Evolutionary conservation across 2,329 filamentous ascomycete species (phyloP).

Genomic region (Cladosporium velox): DNA sequence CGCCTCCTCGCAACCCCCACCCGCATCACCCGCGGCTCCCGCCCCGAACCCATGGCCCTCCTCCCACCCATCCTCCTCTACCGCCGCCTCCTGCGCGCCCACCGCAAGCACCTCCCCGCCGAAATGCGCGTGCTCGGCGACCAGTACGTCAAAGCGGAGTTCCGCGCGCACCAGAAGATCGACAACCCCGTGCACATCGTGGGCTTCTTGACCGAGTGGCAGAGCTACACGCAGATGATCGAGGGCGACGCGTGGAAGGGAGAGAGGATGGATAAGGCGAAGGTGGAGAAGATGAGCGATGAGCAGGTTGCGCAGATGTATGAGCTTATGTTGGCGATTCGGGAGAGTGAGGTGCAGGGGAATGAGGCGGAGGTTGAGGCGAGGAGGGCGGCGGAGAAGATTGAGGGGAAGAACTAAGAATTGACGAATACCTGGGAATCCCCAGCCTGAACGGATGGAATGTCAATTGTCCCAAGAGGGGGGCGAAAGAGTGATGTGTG

Average conservation of each 20-base stretch:
- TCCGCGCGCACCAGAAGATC: constrained; percentile 76
- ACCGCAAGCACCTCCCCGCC: constrained; percentile 72
- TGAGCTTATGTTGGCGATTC: constrained; percentile 85
- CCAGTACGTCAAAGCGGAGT: constrained; percentile 90
- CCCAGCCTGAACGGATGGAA: too few species aligned
- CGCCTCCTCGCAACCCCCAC: constrained; percentile 39
- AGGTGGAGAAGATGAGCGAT: constrained; percentile 95
- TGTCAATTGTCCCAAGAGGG: neutral
- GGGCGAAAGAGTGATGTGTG: neutral
- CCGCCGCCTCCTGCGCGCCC: constrained; percentile 79
- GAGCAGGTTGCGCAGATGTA: constrained; percentile 86
- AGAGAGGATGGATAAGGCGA: constrained; percentile 77
- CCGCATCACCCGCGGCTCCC: constrained; percentile 40
- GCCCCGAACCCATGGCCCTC: constrained; percentile 62
- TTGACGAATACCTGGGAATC: too few species aligned
- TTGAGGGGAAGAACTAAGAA: neutral
- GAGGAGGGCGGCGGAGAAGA: constrained; percentile 12
- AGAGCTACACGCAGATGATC: constrained; percentile 87
- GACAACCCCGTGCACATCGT: constrained; percentile 94
- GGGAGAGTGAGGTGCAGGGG: constrained; percentile 52
- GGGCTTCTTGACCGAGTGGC: constrained; percentile 95
- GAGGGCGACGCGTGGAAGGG: constrained; percentile 85
- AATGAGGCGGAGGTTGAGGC: constrained; percentile 38
- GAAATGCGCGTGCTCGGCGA: constrained; percentile 84
- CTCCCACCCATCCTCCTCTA: constrained; percentile 89